Evolutionary conservation across 225 moss, liverwort and hornwort species (phyloP).

Genomic region (Physcomitrellopsis africana): DNA sequence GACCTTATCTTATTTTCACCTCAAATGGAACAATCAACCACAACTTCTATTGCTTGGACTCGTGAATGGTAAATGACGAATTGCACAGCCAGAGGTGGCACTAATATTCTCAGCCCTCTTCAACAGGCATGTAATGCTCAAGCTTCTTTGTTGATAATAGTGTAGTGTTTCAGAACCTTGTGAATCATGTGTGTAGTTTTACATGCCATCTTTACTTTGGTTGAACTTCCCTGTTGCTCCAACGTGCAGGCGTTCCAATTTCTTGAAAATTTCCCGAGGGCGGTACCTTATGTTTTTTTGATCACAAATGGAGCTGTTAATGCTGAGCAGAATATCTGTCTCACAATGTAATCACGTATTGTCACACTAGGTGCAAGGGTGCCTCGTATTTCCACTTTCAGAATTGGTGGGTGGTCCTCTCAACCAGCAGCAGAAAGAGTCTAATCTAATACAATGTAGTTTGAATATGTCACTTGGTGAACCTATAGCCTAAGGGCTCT

Average conservation of each 20-base stretch:
- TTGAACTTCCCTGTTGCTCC: conserved; percentile 24
- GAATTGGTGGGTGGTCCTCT: conserved; percentile 49
- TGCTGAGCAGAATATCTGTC: conserved; percentile 72
- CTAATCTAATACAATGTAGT: not conserved
- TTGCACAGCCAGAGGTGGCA: conserved; percentile 76
- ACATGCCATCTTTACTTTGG: not conserved
- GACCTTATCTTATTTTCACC: conserved; percentile 59
- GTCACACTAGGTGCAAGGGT: conserved; percentile 53
- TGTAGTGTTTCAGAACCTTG: conserved; percentile 8
- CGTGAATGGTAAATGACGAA: conserved; percentile 64
- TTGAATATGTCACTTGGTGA: not conserved
- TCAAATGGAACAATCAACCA: conserved; percentile 49
- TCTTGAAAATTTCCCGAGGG: conserved; percentile 57
- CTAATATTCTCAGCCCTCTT: conserved; percentile 69
- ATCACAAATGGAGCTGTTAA: conserved; percentile 77
- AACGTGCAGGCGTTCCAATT: conserved; percentile 64
- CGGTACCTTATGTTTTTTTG: conserved; percentile 71
- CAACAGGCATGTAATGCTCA: conserved; percentile 53
- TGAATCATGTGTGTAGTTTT: not conserved
- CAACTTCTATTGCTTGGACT: conserved; percentile 40
- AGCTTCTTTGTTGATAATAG: conserved; percentile 9
- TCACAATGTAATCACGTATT: conserved; percentile 55
- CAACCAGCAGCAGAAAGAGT: not conserved
- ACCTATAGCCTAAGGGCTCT: not conserved
- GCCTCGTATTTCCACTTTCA: conserved; percentile 78